Conservation (phyloP, 768 basidiomycete genomes). For the Rhizopogon vulgaris region DNA sequence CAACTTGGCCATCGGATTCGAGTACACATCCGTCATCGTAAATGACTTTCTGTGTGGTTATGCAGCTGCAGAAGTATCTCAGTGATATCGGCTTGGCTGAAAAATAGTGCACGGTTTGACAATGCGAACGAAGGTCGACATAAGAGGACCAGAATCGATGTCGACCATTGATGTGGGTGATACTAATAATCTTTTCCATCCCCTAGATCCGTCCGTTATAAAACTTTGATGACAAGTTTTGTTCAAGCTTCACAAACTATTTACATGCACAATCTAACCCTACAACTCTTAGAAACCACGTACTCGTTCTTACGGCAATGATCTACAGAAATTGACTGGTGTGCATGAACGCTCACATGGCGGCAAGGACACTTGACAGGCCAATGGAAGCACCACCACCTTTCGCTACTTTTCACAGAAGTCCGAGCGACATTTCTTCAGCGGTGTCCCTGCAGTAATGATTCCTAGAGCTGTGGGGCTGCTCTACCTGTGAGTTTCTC, state of each 20-base stretch:
- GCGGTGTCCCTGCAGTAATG: too few relatives aligned
- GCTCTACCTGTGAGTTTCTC: too few relatives aligned
- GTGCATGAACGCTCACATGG: too few relatives aligned
- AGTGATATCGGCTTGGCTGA: too few relatives aligned
- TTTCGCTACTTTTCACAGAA: not conserved
- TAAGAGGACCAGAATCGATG: not conserved
- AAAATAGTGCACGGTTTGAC: not conserved
- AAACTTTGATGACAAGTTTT: not conserved
- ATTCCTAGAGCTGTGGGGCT: too few relatives aligned
- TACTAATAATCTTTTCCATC: not conserved
- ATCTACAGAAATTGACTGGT: not conserved
- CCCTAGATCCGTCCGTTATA: not conserved
- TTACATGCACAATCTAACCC: not conserved
- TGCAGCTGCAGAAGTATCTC: too few relatives aligned
- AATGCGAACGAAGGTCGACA: slow-evolving; percentile 1
- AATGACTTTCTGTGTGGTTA: too few relatives aligned
- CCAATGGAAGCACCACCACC: not conserved
- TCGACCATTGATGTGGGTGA: not conserved
- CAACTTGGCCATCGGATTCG: too few relatives aligned
- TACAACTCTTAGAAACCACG: not conserved
- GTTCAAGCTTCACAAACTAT: not conserved
- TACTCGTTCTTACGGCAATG: not conserved
- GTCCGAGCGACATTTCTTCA: too few relatives aligned
- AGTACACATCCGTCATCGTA: too few relatives aligned
- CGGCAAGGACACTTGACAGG: not conserved